These are phyloP conservation scores for Xylaria castorea DNA, from an alignment of 495 filamentous ascomycete species.

Conservation along the genomic window DNA sequence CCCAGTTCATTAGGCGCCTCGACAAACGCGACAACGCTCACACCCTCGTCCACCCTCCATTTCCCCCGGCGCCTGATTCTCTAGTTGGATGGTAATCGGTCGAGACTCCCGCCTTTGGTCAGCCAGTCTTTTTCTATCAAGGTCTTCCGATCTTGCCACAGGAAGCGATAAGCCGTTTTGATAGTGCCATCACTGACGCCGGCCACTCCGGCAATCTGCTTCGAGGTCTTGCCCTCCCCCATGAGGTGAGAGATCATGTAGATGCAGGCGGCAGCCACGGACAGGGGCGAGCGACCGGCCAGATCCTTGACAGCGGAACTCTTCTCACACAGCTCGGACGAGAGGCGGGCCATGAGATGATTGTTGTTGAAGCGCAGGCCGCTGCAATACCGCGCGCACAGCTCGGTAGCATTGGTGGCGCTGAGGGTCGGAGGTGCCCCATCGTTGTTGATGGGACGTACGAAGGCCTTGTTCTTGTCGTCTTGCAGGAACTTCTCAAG, in stretches of 20 bases:
- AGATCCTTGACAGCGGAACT: constrained; percentile 76
- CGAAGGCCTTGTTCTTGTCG: constrained; percentile 47
- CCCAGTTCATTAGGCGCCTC: neutral
- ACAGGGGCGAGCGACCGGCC: constrained; percentile 92
- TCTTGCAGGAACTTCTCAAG: constrained; percentile 84
- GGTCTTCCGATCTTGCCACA: constrained; percentile 74
- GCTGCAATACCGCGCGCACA: constrained; percentile 88
- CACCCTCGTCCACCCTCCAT: neutral
- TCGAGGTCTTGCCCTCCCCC: constrained; percentile 76
- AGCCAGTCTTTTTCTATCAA: constrained; percentile 80
- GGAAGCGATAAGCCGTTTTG: constrained; percentile 88
- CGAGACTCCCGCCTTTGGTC: constrained; percentile 68
- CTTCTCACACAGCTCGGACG: constrained; percentile 73
- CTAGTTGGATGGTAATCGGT: constrained; percentile 65
- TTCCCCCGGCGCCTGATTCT: neutral
- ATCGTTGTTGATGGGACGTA: constrained; percentile 38
- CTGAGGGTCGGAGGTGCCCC: constrained; percentile 77
- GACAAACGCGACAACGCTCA: neutral
- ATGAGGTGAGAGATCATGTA: constrained; percentile 90
- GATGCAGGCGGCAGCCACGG: constrained; percentile 92
- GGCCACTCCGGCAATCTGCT: constrained; percentile 80
- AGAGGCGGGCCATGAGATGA: constrained; percentile 71
- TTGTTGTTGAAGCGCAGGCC: constrained; percentile 70
- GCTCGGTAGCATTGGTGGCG: constrained; percentile 81
- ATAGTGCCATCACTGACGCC: constrained; percentile 97